Evolutionary conservation across 768 basidiomycete species (phyloP).

Genomic region (Chalciporus pseudorubinellus): DNA sequence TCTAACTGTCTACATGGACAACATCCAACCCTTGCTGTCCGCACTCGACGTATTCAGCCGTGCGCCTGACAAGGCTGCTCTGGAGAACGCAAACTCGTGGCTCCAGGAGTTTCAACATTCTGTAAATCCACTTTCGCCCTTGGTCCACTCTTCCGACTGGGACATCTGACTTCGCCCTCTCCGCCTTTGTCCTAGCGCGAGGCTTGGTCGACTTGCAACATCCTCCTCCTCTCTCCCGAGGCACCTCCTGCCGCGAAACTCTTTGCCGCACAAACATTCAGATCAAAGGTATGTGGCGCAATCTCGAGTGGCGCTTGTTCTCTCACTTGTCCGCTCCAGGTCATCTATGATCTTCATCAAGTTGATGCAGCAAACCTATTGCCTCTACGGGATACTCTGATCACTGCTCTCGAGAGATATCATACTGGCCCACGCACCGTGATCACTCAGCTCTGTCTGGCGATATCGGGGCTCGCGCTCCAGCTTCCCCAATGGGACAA

Average conservation of each 20-base stretch:
- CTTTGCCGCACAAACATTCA: conserved; percentile 96
- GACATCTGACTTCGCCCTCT: conserved; percentile 65
- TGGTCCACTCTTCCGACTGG: conserved; percentile 51
- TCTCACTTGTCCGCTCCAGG: conserved; percentile 51
- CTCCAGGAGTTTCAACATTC: conserved; percentile 99
- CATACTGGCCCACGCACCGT: conserved; percentile 78
- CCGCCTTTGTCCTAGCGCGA: conserved; percentile 77
- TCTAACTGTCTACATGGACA: conserved; percentile 47
- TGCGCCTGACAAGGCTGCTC: conserved; percentile 77
- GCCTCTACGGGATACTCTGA: conserved; percentile 83
- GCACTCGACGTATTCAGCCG: conserved; percentile 78
- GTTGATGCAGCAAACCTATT: conserved; percentile 70
- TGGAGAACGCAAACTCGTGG: conserved; percentile 91
- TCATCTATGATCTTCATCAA: conserved; percentile 92
- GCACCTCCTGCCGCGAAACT: conserved; percentile 78
- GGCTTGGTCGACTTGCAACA: conserved; percentile 95
- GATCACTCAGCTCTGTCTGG: conserved; percentile 85
- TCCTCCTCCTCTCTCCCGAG: conserved; percentile 79
- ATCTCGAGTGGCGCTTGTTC: conserved; percentile 12
- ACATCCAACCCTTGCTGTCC: conserved; percentile 68
- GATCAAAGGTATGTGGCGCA: conserved; percentile 72
- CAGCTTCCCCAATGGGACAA: conserved; percentile 87
- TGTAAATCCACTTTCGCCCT: conserved; percentile 83
- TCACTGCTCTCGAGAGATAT: conserved; percentile 71
- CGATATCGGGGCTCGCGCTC: conserved; percentile 85